Base-by-base conservation (phyloP, 1,139 yeast species). In the Hansenula lynferdii region DNA sequence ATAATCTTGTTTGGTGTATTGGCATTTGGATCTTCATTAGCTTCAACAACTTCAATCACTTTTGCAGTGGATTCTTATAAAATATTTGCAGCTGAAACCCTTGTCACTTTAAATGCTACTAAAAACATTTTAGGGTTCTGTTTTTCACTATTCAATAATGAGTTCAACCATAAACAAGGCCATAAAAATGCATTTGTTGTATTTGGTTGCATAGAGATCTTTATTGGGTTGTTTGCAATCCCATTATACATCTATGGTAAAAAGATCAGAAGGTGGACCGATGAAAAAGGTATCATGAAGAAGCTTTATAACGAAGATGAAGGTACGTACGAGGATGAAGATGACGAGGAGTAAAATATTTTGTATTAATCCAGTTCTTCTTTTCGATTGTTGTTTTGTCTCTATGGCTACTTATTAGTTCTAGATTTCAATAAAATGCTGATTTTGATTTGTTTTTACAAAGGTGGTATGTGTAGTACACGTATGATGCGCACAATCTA, bases 1-100 rank as follows among this genome's bases (percentile, higher is more conserved):
- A 65, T 78, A 1, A 54, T 78, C 0, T 75, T 77, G 50, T 68
- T 77, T 48, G 82, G 79, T 1, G 59, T 75, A 32, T 58, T 77
- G 28, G 71, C 79, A 16, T 78, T 77, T 58, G 85, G 85, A 11
- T 69, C 79, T 42, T 70, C 80, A 2, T 61, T 77, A 53, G 80
- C 81, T 0, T 73, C 80, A 31, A 76, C 83, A 6, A 73, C 81
- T 1, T 77, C 80, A 11, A 78, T 77, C 41, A 76, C 84, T 1
- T 77, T 69, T 51, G 67, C 77, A 2, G 80, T 78, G 18, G 85
- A 78, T 53, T 69, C 75, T 7, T 77, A 78, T 56, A 72, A 70
- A 44, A 63, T 70, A 64, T 76, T 70, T 62, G 81, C 85, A 0
- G 70, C 77, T 8, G 85, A 78, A 53, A 67, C 78, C 1, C 64